These are phyloP conservation scores for Pichia sp. DNA, from an alignment of 1,139 yeast genomes.

Conservation along the genomic window DNA sequence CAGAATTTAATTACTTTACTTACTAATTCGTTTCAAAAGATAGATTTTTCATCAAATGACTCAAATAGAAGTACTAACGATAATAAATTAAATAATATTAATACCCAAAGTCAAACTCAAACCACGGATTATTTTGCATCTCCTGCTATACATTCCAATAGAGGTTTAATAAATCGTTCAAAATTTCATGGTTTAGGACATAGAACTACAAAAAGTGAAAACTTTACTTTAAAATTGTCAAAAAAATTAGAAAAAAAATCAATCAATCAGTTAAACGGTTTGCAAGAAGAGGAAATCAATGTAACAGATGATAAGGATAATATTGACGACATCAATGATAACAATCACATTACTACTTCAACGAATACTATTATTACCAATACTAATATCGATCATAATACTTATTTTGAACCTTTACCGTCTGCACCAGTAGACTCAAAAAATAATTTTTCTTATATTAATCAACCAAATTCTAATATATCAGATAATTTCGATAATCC, in stretches of 20 bases:
- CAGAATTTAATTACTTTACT: too few relatives aligned
- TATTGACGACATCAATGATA: not conserved
- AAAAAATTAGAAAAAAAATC: conserved; percentile 8
- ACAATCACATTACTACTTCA: not conserved
- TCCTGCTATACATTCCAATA: not conserved
- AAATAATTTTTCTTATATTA: conserved; percentile 7
- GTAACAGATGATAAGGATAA: not conserved
- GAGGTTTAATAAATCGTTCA: conserved; percentile 8
- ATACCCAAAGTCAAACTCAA: not conserved
- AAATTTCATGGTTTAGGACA: conserved; percentile 14
- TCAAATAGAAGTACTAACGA: not conserved
- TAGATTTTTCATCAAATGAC: too few relatives aligned
- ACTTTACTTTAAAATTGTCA: conserved; percentile 4
- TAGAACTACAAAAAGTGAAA: conserved; percentile 18
- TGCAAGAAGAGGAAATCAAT: conserved; percentile 5
- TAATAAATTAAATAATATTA: not conserved
- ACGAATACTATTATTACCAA: not conserved
- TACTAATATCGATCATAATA: not conserved
- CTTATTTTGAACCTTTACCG: conserved; percentile 4
- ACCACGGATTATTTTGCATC: not conserved
- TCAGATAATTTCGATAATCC: not conserved
- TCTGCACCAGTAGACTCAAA: conserved; percentile 11
- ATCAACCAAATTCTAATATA: too few relatives aligned
- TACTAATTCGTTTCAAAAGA: too few relatives aligned
- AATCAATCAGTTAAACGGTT: conserved; percentile 4